Percentiles rank a stretch among this genome's conserved stretches.
Conservation (phyloP, 2,329 filamentous ascomycete genomes). For the Scortechinia acanthostroma region DNA sequence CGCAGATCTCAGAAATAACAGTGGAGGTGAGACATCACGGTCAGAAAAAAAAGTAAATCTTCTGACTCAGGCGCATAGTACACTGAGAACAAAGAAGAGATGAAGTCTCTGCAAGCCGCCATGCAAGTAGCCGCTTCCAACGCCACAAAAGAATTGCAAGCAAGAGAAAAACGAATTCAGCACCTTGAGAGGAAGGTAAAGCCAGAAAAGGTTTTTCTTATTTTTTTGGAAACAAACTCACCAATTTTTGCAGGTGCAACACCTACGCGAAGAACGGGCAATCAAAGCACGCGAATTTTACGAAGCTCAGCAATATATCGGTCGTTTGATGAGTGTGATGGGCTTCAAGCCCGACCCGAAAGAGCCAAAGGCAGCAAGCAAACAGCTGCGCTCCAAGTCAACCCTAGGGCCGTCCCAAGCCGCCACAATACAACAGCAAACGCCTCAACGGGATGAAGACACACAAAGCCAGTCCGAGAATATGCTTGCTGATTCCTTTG, state of each 20-base stretch:
- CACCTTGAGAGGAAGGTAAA: constrained; percentile 1
- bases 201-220: too few species aligned
- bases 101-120: neutral
- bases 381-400: neutral
- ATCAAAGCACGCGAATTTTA: neutral
- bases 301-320: neutral
- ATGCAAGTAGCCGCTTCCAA: neutral
- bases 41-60: neutral
- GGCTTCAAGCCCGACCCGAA: neutral
- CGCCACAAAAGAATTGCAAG: neutral
- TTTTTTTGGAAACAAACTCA: too few species aligned
- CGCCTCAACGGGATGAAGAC: neutral
- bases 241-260: neutral
- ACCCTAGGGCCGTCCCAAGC: neutral
- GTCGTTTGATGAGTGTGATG: neutral
- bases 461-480: neutral
- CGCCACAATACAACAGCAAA: neutral
- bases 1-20: neutral
- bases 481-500: neutral
- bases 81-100: neutral
- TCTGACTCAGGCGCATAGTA: neutral
- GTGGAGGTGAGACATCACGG: neutral
- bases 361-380: neutral
- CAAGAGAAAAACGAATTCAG: neutral
- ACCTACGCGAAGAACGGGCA: neutral